Evolutionary conservation across 768 basidiomycete genomes (phyloP), one percentile per base, ranked within the genome.

Genomic region (Lactarius evosmus): DNA sequence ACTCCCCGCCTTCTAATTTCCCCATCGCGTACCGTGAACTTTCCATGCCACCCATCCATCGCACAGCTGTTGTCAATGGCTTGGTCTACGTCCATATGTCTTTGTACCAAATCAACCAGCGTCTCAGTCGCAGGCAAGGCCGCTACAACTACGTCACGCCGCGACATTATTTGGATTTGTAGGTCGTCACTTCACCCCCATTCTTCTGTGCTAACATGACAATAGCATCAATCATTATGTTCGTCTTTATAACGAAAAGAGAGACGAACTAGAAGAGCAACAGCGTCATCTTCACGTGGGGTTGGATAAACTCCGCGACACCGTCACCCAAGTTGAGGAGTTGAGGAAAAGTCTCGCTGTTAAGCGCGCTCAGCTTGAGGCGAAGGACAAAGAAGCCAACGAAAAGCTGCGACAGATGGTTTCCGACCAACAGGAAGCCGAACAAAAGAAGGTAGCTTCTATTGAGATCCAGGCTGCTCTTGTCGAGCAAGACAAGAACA

Each of bases 391-490:
- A 1, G 93, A 98, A 75, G 97, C 97, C 12, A 98, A 99, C 74
- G 93, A 93, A 72, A 99, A 99, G 76, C 82, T 99, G 44, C 88
- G 92, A 74, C 92, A 93, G 62, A 98, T 99, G 96, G 95, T 99
- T 16, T 83, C 92, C 7, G 96, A 98, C 75, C 96, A 99, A 75
- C 96, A 98, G 72, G 96, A 98, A 72, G 97, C 97, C 2, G 97
- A 99, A 72, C 93, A 95, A 74, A 97, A 98, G 84, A 98, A 98
- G 73, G 82, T 91, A 2, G 95, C 93, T 0, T 99, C 97, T 8
- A 93, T 98, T 69, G 86, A 95, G 74, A 95, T 98, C 52, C 95
- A 98, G 72, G 91, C 93, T 2, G 94, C 93, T 27, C 81, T 98
- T 55, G 92, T 90, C 17, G 87, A 93, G 73, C 95, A 98, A 74